Percentiles rank a stretch among this genome's conserved stretches.
Conservation (phyloP, 805 yeast species). For the Kregervanrija delftensis region DNA sequence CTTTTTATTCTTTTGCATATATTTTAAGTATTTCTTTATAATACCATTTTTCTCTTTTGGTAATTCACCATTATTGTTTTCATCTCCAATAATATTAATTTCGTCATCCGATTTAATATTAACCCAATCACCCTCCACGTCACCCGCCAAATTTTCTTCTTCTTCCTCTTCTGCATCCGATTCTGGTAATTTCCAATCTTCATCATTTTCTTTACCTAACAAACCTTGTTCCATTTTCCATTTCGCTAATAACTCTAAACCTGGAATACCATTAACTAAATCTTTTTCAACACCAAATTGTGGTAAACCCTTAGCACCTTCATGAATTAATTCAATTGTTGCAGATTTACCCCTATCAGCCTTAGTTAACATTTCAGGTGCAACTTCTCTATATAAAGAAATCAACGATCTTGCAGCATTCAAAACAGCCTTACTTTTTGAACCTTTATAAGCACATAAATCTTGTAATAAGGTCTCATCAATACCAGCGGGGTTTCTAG, state of each 20-base stretch:
- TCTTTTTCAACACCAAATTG: conserved; percentile 70
- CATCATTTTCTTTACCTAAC: conserved; percentile 47
- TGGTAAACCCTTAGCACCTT: conserved; percentile 41
- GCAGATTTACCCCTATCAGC: conserved; percentile 94
- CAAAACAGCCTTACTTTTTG: conserved; percentile 88
- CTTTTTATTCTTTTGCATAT: conserved; percentile 25
- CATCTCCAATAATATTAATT: conserved; percentile 46
- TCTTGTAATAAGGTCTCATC: conserved; percentile 86
- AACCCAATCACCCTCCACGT: conserved; percentile 89
- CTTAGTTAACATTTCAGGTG: conserved; percentile 87
- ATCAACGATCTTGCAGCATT: conserved; percentile 90
- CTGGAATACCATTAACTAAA: conserved; percentile 72
- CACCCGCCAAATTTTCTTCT: conserved; percentile 46
- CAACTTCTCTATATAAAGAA: conserved; percentile 83
- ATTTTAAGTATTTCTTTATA: conserved; percentile 28
- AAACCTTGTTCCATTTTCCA: conserved; percentile 68
- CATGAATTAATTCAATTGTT: conserved; percentile 68
- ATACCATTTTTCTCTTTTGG: conserved; percentile 28
- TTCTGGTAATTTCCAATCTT: conserved; percentile 59
- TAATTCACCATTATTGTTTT: conserved; percentile 30
- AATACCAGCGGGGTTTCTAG: conserved; percentile 93
- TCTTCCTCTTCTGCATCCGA: conserved; percentile 38
- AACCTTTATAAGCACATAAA: conserved; percentile 81
- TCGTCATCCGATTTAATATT: conserved; percentile 69
- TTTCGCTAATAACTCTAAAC: conserved; percentile 80